phyloP scores from a whole-genome alignment of 2,329 filamentous ascomycete species.

The Talaromyces sp. region DNA sequence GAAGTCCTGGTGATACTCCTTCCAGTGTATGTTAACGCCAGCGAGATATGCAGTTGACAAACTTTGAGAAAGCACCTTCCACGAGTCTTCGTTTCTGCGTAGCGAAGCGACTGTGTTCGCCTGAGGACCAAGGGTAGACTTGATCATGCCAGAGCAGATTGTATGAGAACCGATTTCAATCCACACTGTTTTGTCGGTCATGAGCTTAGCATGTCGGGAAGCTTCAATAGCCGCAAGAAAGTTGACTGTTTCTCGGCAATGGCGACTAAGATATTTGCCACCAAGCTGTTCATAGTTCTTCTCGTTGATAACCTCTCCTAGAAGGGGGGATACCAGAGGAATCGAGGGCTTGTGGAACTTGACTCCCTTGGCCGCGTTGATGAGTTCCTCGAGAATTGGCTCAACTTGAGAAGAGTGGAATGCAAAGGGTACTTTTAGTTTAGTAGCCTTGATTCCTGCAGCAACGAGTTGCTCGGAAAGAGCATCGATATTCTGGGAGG shows the following conservation, averaged over 20 bases:
- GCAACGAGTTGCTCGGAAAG: conserved; percentile 37
- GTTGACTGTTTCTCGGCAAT: conserved; percentile 48
- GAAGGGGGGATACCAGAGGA: conserved; percentile 49
- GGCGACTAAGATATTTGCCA: conserved; percentile 42
- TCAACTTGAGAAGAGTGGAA: conserved; percentile 51
- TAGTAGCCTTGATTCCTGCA: conserved; percentile 42
- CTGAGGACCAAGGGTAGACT: conserved; percentile 32
- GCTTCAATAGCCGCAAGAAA: conserved; percentile 43
- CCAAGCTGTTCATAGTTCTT: conserved; percentile 32
- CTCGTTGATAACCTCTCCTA: conserved; percentile 46
- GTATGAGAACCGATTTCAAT: conserved; percentile 52
- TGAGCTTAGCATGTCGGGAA: conserved; percentile 25
- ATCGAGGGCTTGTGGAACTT: conserved; percentile 42
- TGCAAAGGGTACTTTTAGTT: conserved; percentile 46
- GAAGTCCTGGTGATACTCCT: conserved; percentile 65
- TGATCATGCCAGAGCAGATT: conserved; percentile 48
- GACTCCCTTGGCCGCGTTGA: conserved; percentile 37
- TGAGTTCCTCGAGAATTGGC: conserved; percentile 45
- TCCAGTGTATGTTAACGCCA: conserved; percentile 57
- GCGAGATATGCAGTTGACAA: conserved; percentile 17
- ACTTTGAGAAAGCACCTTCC: conserved; percentile 26
- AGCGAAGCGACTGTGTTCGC: conserved; percentile 40
- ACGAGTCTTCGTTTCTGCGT: conserved; percentile 43
- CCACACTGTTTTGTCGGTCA: conserved; percentile 36
- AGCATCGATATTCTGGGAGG: conserved; percentile 37